Conservation (phyloP, 2,329 filamentous ascomycete species). For the Rosellinia necatrix region DNA sequence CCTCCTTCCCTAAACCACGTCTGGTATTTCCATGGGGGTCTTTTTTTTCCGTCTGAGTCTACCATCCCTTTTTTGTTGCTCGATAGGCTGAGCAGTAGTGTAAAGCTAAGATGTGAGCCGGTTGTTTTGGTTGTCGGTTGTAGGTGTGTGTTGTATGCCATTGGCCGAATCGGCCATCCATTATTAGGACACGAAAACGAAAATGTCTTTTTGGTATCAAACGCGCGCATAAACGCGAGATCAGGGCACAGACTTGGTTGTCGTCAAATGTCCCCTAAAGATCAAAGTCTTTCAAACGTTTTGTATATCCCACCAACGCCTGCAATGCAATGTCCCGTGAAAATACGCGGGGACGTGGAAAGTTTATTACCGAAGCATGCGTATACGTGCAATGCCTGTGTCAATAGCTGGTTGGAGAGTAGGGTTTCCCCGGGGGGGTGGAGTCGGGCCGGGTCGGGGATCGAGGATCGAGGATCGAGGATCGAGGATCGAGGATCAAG, state of each 20-base stretch:
- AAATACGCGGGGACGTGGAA: slow-evolving; percentile 22
- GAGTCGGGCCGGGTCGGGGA: too few relatives aligned
- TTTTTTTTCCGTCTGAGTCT: slow-evolving; percentile 3
- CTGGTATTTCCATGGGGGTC: not conserved
- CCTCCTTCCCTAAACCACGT: not conserved
- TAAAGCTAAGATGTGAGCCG: too few relatives aligned
- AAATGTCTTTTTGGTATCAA: too few relatives aligned
- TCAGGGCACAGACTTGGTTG: slow-evolving; percentile 28
- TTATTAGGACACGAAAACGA: slow-evolving; percentile 34
- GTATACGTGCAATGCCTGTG: slow-evolving; percentile 17
- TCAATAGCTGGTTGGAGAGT: slow-evolving; percentile 25
- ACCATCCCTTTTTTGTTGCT: slow-evolving; percentile 4
- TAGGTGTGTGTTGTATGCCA: too few relatives aligned
- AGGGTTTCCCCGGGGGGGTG: slow-evolving; percentile 23
- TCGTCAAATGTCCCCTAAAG: slow-evolving; percentile 28
- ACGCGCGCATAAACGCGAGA: not conserved
- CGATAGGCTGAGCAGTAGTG: too few relatives aligned
- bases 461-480: slow-evolving; percentile 14
- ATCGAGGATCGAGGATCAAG: slow-evolving; percentile 19
- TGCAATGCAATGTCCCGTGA: slow-evolving; percentile 36
- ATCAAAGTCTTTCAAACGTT: slow-evolving; percentile 33
- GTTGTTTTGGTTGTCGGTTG: too few relatives aligned
- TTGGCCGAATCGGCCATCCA: too few relatives aligned
- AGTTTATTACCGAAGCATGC: slow-evolving; percentile 36
- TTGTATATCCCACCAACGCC: slow-evolving; percentile 40